A percentile compares a stretch with the other conserved stretches of the same genome.
phyloP scores from a whole-genome alignment of 2,329 filamentous ascomycete genomes.

The Fusarium phyllophilum region DNA sequence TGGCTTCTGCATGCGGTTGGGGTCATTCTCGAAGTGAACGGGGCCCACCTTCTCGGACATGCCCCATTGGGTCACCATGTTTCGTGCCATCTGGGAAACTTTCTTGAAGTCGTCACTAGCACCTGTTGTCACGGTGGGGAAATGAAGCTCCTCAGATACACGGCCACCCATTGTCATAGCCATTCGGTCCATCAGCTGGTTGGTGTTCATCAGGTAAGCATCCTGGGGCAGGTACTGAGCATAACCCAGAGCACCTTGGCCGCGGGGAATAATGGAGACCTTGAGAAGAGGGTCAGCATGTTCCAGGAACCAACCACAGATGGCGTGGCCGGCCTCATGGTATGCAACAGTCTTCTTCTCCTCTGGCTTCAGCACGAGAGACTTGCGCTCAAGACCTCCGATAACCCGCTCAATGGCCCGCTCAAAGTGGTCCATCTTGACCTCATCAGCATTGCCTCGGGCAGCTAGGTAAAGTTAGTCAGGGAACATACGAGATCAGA shows the following conservation, averaged over 20 bases:
- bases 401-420: slow-evolving; percentile 97
- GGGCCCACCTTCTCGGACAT: slow-evolving; percentile 97
- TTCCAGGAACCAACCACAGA: slow-evolving; percentile 98
- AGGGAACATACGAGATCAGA: slow-evolving; percentile 46
- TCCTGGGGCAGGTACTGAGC: slow-evolving; percentile 97
- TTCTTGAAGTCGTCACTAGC: slow-evolving; percentile 99
- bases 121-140: slow-evolving; percentile 93
- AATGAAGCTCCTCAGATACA: slow-evolving; percentile 95
- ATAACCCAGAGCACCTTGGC: slow-evolving; percentile 92
- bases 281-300: slow-evolving; percentile 97
- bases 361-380: slow-evolving; percentile 87
- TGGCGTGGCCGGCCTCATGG: slow-evolving; percentile 97
- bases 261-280: slow-evolving; percentile 97
- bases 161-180: slow-evolving; percentile 98
- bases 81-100: slow-evolving; percentile 92
- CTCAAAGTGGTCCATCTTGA: slow-evolving; percentile 93
- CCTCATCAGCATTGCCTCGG: slow-evolving; percentile 79
- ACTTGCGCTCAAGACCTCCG: slow-evolving; percentile 97
- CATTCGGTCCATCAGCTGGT: slow-evolving; percentile 99
- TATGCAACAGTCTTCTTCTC: slow-evolving; percentile 98
- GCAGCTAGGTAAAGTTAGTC: slow-evolving; percentile 69
- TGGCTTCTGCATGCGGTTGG: slow-evolving; percentile 88
- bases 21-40: slow-evolving; percentile 87
- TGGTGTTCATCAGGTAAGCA: slow-evolving; percentile 93
- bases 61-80: slow-evolving; percentile 99